phyloP scores from a whole-genome alignment of 352 stramenopile genomes.

The Thraustochytrium striatum region DNA sequence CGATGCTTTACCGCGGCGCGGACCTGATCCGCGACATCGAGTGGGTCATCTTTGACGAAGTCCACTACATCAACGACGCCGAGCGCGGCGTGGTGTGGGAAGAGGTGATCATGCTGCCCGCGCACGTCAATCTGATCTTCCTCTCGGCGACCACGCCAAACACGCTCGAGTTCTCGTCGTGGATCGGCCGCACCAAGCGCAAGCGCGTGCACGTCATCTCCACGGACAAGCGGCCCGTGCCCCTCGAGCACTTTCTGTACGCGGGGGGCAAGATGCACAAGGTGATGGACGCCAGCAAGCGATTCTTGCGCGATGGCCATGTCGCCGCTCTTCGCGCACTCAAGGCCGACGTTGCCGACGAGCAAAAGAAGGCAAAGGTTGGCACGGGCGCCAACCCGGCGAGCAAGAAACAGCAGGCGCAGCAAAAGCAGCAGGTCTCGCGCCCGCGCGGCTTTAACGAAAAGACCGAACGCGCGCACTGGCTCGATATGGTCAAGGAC shows the following conservation, averaged over 20 bases:
- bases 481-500: constrained; percentile 75
- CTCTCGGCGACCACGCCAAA: constrained; percentile 97
- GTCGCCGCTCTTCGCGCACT: constrained; percentile 52
- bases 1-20: constrained; percentile 87
- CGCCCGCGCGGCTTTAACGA: constrained; percentile 56
- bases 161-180: constrained; percentile 96
- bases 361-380: constrained; percentile 39
- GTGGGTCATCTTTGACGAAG: constrained; percentile 94
- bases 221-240: constrained; percentile 92
- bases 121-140: constrained; percentile 95
- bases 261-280: constrained; percentile 81
- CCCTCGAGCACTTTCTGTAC: constrained; percentile 91
- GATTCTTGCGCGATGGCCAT: constrained; percentile 55
- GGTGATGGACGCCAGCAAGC: constrained; percentile 59
- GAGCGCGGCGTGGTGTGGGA: constrained; percentile 96
- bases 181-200: constrained; percentile 94
- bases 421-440: constrained; percentile 16
- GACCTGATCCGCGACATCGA: constrained; percentile 96
- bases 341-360: constrained; percentile 25
- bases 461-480: constrained; percentile 58
- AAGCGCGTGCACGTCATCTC: constrained; percentile 93
- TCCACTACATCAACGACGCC: constrained; percentile 97
- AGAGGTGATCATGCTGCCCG: constrained; percentile 91
- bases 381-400: constrained; percentile 29
- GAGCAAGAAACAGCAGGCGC: constrained; percentile 42